phyloP scores from a whole-genome alignment of 2,329 filamentous ascomycete genomes.

The Fusarium transvaalense region DNA sequence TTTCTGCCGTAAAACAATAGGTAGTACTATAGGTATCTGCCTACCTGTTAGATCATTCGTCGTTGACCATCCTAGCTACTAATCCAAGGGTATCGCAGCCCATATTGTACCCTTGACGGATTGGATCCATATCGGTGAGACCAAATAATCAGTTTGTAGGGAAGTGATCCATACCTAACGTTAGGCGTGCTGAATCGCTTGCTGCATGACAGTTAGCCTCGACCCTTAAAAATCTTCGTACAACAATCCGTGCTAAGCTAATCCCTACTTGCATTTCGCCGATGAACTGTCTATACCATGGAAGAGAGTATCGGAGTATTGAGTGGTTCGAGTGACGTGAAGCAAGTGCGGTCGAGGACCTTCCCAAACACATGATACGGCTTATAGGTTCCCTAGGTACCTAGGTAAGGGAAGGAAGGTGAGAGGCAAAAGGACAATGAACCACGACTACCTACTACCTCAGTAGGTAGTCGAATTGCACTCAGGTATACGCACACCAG shows the following conservation, averaged over 20 bases:
- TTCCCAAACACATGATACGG: background rate
- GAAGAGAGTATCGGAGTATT: background rate
- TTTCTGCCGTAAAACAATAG: conserved; percentile 2
- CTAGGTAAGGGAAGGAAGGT: background rate
- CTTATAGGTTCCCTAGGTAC: background rate
- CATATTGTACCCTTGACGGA: background rate
- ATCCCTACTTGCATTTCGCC: background rate
- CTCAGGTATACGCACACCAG: background rate
- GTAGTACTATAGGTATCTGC: background rate
- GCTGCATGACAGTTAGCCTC: conserved; percentile 2
- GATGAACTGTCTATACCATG: background rate
- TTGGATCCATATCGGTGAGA: conserved; percentile 8
- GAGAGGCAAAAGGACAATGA: background rate
- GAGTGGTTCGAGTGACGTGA: background rate
- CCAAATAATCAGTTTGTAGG: background rate
- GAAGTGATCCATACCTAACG: background rate
- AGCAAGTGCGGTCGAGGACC: background rate
- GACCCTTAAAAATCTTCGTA: background rate
- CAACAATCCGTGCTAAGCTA: background rate
- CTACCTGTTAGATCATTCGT: conserved; percentile 1
- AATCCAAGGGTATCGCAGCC: conserved; percentile 3
- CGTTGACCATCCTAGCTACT: background rate
- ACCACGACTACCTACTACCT: background rate
- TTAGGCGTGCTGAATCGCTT: conserved; percentile 3
- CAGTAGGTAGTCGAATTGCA: background rate